Evolutionary conservation across 176 grass and related monocot species (phyloP), one percentile per base, ranked within the genome.

Genomic region (Saccharum spontaneum): DNA sequence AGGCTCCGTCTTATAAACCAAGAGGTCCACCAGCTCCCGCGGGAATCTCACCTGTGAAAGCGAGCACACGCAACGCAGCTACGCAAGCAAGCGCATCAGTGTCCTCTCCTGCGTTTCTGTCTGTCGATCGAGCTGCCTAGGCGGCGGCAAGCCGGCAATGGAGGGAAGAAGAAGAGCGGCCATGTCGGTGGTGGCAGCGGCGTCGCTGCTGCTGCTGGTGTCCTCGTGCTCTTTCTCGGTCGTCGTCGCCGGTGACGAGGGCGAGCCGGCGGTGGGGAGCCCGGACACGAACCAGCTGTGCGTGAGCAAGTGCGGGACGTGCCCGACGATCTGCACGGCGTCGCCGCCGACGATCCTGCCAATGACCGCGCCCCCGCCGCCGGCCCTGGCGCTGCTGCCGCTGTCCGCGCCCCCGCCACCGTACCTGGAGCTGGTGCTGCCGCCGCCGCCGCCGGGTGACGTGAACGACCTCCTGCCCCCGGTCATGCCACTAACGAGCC

Each of bases 271-370:
- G 33, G 72, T 68, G n/a, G 60, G 15, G 38, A 50, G 81, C 3
- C 72, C 93, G 22, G 90, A 95, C 75, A 69, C 77, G 20, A 90
- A 80, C 79, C 46, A 87, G 71, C 43, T 96, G 18, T 93, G 94
- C 73, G 18, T 89, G 65, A 96, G 88, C 34, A 24, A 93, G 83
- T 91, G 94, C 68, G 91, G 87, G 78, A 96, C 86, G 79, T 93
- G 94, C 83, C 94, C 94, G 3, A 87, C 81, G 1, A 43, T 91
- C 4, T 91, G 88, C 68, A 65, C 81, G 40, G 88, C 93, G 7
- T 73, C 90, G 24, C 90, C 91, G 10, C 86, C 90, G 17, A 83
- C 92, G 17, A 80, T 80, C 78, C 2, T 38, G 20, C 79, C 79
- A 3, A 67, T 81, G 44, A 81, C 79, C 28, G 79, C 86, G 75